These are phyloP conservation scores for Hysterium pulicare DNA, from an alignment of 2,329 filamentous ascomycete species.

Conservation along the genomic window DNA sequence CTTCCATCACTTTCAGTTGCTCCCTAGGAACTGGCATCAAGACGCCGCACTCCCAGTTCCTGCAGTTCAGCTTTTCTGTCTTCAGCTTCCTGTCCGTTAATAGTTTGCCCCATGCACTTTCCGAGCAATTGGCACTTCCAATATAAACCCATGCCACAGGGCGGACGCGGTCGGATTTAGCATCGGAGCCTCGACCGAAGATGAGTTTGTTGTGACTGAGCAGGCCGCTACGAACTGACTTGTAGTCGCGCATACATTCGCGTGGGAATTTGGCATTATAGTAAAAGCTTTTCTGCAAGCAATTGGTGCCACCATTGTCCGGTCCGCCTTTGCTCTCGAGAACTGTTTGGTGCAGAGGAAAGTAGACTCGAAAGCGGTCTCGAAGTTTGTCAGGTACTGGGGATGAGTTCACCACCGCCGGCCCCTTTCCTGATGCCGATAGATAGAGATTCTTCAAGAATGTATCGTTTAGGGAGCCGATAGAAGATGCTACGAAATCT, in stretches of 20 bases:
- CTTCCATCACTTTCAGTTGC: conserved; percentile 10
- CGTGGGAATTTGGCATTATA: conserved; percentile 66
- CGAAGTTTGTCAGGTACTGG: conserved; percentile 8
- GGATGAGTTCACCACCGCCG: conserved; percentile 11
- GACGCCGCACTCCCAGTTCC: conserved; percentile 96
- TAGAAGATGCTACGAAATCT: conserved; percentile 76
- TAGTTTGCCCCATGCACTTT: conserved; percentile 88
- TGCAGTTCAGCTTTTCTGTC: conserved; percentile 71
- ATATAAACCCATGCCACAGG: conserved; percentile 73
- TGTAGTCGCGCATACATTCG: conserved; percentile 69
- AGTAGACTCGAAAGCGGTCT: conserved; percentile 28
- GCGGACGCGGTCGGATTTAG: conserved; percentile 6
- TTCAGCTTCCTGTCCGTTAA: conserved; percentile 66
- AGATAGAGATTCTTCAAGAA: conserved; percentile 61
- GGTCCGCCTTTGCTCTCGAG: conserved; percentile 60
- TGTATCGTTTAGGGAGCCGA: conserved; percentile 70
- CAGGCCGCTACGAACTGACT: conserved; percentile 66
- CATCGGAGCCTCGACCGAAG: conserved; percentile 11
- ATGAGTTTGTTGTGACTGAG: conserved; percentile 83
- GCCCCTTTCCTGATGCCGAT: conserved; percentile 49
- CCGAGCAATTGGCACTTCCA: conserved; percentile 87
- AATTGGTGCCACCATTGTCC: conserved; percentile 72
- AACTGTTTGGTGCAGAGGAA: conserved; percentile 45
- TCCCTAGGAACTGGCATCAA: conserved; percentile 57
- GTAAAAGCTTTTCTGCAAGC: conserved; percentile 72